Evolutionary conservation across 805 yeast genomes (phyloP), one percentile per base, ranked within the genome.

Genomic region (Pichia exigua): DNA sequence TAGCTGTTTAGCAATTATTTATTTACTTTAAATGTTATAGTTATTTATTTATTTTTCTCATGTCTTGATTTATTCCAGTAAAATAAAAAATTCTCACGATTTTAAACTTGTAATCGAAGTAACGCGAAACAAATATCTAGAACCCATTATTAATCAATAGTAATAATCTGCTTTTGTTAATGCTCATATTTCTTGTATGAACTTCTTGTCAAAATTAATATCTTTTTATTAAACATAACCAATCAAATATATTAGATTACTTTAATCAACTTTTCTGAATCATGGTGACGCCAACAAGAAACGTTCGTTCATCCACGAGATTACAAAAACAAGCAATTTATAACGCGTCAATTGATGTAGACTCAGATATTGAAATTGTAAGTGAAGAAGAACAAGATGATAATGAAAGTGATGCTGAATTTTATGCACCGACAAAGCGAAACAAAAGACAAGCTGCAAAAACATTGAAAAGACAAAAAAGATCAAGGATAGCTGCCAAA

Each of bases 21-120:
- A 45, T 50, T 46, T 45, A 45, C 49, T 45, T 47, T 28, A 47
- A 38, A 46, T 47, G 50, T 43, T 42, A 49, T 49, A 35, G 43
- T 48, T 53, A 51, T 50, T 52, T 53, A 53, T 51, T 51, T 52
- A 45, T 53, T 51, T 42, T 51, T 42, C 24, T 52, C 54, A 52
- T 49, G 54, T 43, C 51, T 47, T 47, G 51, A 47, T 47, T 51
- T 48, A 48, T 51, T 51, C 39, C 47, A 50, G 51, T 47, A 44
- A 44, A 44, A 49, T 39, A 44, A 47, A n/a, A 26, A 44, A 15
- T 44, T 49, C 38, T 49, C 22, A 49, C 48, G 51, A 49, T 48
- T 27, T 27, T 15, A 41, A 41, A 41, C 6, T 27, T 27, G 35
- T 3, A 27, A 44, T n/a, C 7, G 26, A 24, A 24, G 44, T 43